Percentiles rank a stretch among this genome's conserved stretches.
These are phyloP conservation scores for Petrea volubilis DNA, from an alignment of 257 asterid species.

Conservation along the genomic window DNA sequence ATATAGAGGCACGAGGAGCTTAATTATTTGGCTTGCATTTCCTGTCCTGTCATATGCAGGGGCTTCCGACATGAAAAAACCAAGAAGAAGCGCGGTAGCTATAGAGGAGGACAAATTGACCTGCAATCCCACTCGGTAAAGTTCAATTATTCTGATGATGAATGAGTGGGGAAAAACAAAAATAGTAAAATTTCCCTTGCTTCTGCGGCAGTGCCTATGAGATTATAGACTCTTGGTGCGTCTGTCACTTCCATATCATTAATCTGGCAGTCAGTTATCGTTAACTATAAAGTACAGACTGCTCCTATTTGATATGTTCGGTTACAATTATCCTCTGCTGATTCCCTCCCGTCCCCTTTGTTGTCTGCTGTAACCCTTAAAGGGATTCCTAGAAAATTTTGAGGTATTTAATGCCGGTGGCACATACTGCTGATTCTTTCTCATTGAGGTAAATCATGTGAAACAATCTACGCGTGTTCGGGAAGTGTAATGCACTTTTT, in stretches of 20 bases:
- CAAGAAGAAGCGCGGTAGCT: constrained; percentile 98
- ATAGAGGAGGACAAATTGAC: constrained; percentile 91
- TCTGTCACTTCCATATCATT: constrained; percentile 7
- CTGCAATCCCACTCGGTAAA: constrained; percentile 79
- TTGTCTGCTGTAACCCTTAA: background rate
- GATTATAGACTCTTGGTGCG: constrained; percentile 8
- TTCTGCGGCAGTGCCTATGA: background rate
- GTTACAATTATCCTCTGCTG: constrained; percentile 6
- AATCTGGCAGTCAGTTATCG: background rate
- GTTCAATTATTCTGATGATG: constrained; percentile 81
- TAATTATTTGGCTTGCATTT: background rate
- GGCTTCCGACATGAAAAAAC: constrained; percentile 82
- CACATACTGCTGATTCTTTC: background rate
- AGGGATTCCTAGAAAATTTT: background rate
- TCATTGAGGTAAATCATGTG: background rate
- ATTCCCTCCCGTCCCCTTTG: background rate
- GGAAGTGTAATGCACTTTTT: background rate
- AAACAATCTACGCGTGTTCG: background rate
- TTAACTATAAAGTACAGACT: background rate
- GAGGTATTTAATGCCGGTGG: background rate
- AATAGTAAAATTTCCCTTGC: background rate
- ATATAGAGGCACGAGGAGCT: background rate
- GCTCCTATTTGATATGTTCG: constrained; percentile 2
- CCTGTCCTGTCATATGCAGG: constrained; percentile 27
- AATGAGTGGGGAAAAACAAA: constrained; percentile 30